These are phyloP conservation scores for Phytophthora pluvialis DNA, from an alignment of 352 stramenopile species.

Conservation along the genomic window DNA sequence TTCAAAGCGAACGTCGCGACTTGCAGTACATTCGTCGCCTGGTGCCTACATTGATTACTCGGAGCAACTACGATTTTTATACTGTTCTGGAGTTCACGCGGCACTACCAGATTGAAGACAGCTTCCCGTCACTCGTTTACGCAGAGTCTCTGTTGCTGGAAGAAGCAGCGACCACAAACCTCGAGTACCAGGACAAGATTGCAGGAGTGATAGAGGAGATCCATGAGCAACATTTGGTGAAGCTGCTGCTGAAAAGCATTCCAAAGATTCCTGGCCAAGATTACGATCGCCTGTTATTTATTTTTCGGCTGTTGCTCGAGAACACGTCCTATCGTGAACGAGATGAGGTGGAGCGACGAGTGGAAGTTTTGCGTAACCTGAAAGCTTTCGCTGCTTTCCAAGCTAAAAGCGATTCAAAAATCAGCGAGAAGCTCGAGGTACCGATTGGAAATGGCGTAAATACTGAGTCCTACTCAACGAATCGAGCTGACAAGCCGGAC, in stretches of 20 bases:
- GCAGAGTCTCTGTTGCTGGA: slow-evolving; percentile 64
- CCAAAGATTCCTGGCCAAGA: slow-evolving; percentile 57
- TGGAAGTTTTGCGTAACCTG: slow-evolving; percentile 66
- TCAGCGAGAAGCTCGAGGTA: not conserved
- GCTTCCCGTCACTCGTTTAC: slow-evolving; percentile 71
- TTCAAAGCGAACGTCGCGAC: slow-evolving; percentile 73
- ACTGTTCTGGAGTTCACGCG: slow-evolving; percentile 83
- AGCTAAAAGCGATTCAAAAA: not conserved
- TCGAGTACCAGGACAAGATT: slow-evolving; percentile 83
- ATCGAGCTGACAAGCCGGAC: not conserved
- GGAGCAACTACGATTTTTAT: slow-evolving; percentile 83
- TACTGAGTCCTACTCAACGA: not conserved
- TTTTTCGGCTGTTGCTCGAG: slow-evolving; percentile 73
- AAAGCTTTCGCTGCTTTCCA: slow-evolving; percentile 40
- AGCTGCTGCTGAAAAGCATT: slow-evolving; percentile 65
- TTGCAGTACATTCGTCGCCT: slow-evolving; percentile 71
- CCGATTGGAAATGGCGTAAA: too few species aligned
- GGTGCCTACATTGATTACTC: slow-evolving; percentile 65
- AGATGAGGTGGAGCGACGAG: slow-evolving; percentile 64
- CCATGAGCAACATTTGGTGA: slow-evolving; percentile 67
- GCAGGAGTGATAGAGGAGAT: slow-evolving; percentile 81
- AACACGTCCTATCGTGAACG: slow-evolving; percentile 59
- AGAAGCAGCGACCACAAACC: slow-evolving; percentile 23
- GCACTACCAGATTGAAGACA: slow-evolving; percentile 87
- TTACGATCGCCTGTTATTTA: slow-evolving; percentile 77